Conservation (phyloP, 352 stramenopile species). For the Phytophthora syringae region DNA sequence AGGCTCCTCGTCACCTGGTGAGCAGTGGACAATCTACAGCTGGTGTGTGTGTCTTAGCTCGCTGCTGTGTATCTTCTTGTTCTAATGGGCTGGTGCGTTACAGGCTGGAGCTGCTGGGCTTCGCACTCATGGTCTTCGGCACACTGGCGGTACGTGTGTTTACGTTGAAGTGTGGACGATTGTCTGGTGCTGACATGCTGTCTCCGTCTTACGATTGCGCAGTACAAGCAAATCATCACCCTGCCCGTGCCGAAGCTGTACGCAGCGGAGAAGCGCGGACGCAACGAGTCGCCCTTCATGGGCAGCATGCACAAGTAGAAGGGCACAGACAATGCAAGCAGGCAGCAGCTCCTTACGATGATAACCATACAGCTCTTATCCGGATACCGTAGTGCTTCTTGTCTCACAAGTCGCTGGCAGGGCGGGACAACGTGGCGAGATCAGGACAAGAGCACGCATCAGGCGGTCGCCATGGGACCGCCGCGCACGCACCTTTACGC, state of each 20-base stretch:
- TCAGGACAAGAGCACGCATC: slow-evolving; percentile 18
- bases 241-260: slow-evolving; percentile 61
- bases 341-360: slow-evolving; percentile 20
- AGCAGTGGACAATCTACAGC: slow-evolving; percentile 76
- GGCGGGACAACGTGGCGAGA: slow-evolving; percentile 27
- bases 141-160: slow-evolving; percentile 67
- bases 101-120: slow-evolving; percentile 77
- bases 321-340: slow-evolving; percentile 23
- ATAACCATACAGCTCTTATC: too few relatives aligned
- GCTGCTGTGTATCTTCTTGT: neutral
- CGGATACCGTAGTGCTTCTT: slow-evolving; percentile 8
- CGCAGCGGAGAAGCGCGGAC: slow-evolving; percentile 54
- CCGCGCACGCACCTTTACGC: slow-evolving; percentile 14
- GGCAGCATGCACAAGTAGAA: slow-evolving; percentile 75
- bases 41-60: slow-evolving; percentile 46
- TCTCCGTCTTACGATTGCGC: slow-evolving; percentile 4
- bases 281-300: slow-evolving; percentile 87
- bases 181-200: slow-evolving; percentile 9
- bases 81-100: slow-evolving; percentile 17
- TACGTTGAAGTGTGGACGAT: neutral
- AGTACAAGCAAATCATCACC: slow-evolving; percentile 86
- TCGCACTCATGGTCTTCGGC: slow-evolving; percentile 82
- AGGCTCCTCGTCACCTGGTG: slow-evolving; percentile 57
- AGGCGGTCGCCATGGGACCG: slow-evolving; percentile 6
- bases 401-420: slow-evolving; percentile 36